Base-by-base conservation (phyloP, 2,329 filamentous ascomycete genomes). In the Botrytis fragariae region DNA sequence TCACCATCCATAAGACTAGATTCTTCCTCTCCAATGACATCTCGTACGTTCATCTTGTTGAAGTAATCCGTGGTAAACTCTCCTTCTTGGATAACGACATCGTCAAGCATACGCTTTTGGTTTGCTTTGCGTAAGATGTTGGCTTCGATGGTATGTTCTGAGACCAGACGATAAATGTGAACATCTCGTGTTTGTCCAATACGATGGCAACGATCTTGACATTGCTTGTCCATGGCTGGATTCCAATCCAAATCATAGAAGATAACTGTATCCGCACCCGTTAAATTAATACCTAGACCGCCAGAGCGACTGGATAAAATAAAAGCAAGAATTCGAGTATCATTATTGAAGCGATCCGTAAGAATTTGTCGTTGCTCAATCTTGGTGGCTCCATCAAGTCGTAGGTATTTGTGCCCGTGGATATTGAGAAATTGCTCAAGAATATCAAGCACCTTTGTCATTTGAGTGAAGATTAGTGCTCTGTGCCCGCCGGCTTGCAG, bases 181-280 rank as follows among this genome's bases (percentile, higher is more conserved):
- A 99, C 96, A 81, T 99, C 96, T 44, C 96, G 91, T 0, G 96
- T 98, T 82, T 99, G 96, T 2, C 96, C 96, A 77, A 99, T 99
- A 77, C 96, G 93, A 84, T 99, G 96, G 79, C 94, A 97, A 79
- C 96, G 90, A 82, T 99, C 97, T 83, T 99, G 97, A 79, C 96
- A 99, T 83, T 99, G 96, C 83, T 97, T 97, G 85, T 99, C 96
- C 96, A 99, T 99, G 69, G 97, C 96, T 0, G 96, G 96, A 79
- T 99, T 99, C 97, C 97, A 99, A 81, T 99, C 96, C 74, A 98
- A 91, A 80, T 99, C 96, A 83, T 98, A 99, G 83, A 99, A 99
- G 77, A 99, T 98, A 79, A 99, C 96, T 0, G 95, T 97, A 82
- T 98, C 96, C 8, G 96, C 96, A 67, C 96, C 96, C 0, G 95